Percentiles rank a stretch among this genome's conserved stretches.
Conservation (phyloP, 805 yeast genomes). For the Candida germanica region DNA sequence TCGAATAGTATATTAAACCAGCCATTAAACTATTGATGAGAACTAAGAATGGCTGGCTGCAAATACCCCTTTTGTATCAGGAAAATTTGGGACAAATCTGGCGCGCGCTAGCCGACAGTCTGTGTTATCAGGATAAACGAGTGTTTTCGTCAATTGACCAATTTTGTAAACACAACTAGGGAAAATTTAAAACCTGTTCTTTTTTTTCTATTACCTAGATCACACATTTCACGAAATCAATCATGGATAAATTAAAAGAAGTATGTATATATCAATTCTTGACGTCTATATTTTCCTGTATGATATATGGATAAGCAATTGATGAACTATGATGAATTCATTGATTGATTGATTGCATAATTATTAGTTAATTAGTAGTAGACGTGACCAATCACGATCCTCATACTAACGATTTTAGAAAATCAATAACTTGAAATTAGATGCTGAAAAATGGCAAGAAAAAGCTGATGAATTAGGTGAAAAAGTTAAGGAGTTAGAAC, state of each 20-base stretch:
- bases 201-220: slow-evolving; percentile 1
- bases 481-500: slow-evolving; percentile 86
- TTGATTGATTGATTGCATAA: slow-evolving; percentile 2
- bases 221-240: slow-evolving; percentile 2
- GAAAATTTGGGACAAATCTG: no score
- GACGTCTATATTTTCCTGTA: no score
- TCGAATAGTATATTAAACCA: neutral
- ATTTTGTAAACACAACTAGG: slow-evolving; percentile 9
- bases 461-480: slow-evolving; percentile 84
- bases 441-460: slow-evolving; percentile 97
- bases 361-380: neutral
- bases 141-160: slow-evolving; percentile 9
- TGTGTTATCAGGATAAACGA: no score
- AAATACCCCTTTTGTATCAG: slow-evolving; percentile 9
- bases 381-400: slow-evolving; percentile 9
- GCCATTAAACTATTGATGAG: neutral
- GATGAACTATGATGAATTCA: neutral
- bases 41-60: slow-evolving; percentile 12
- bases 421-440: slow-evolving; percentile 84
- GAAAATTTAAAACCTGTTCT: slow-evolving; percentile 8
- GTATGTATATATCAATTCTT: slow-evolving; percentile 42
- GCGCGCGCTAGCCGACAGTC: no score
- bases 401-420: slow-evolving; percentile 48
- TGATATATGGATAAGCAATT: neutral
- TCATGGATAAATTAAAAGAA: slow-evolving; percentile 62